These are phyloP conservation scores for Psilocybe azurescens DNA, from an alignment of 768 basidiomycete genomes.

Conservation along the genomic window DNA sequence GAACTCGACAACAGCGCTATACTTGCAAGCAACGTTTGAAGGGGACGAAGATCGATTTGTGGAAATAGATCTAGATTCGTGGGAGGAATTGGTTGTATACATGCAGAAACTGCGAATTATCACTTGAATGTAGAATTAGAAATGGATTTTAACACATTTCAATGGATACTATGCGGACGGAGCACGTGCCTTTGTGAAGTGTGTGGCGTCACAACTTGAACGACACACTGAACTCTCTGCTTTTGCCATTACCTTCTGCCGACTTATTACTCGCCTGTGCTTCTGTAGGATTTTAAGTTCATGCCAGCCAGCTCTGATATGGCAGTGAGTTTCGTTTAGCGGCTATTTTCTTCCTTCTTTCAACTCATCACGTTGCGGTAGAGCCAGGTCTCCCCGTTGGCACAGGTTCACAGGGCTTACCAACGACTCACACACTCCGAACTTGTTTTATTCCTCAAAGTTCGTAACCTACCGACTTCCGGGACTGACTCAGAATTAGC, in stretches of 20 bases:
- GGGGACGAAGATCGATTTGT: conserved; percentile 31
- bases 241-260: conserved; percentile 5
- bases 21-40: conserved; percentile 33
- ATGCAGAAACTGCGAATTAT: conserved; percentile 34
- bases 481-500: conserved; percentile 72
- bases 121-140: conserved; percentile 14
- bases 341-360: background rate
- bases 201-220: background rate
- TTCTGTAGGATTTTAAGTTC: background rate
- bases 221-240: background rate
- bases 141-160: background rate
- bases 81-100: conserved; percentile 40
- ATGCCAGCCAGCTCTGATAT: background rate
- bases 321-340: background rate
- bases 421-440: conserved; percentile 68
- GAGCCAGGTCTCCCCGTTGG: conserved; percentile 41
- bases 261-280: background rate
- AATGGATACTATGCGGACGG: background rate
- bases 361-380: conserved; percentile 20
- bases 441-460: conserved; percentile 76
- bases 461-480: conserved; percentile 68
- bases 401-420: conserved; percentile 71
- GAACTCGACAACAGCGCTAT: conserved; percentile 33
- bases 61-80: conserved; percentile 42
- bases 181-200: conserved; percentile 9